phyloP scores from a whole-genome alignment of 2,329 filamentous ascomycete species.

The Exophiala alcalophila region DNA sequence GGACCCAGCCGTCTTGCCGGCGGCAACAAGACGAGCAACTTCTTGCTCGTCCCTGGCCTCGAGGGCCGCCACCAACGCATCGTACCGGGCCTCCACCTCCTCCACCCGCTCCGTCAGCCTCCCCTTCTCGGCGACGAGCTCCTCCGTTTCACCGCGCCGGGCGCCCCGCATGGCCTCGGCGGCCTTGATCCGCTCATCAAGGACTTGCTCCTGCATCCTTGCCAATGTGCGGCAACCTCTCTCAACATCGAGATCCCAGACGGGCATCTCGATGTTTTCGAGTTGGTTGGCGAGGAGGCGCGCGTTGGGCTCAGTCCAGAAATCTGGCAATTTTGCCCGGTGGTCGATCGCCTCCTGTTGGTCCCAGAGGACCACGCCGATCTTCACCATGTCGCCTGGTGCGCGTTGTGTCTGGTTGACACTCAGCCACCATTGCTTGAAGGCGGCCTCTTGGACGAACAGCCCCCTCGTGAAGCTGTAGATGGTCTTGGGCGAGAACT shows the following conservation, averaged over 20 bases:
- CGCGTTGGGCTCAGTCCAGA: slow-evolving; percentile 13
- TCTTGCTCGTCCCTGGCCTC: slow-evolving; percentile 7
- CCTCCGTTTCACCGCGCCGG: neutral
- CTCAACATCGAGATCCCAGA: slow-evolving; percentile 10
- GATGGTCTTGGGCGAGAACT: slow-evolving; percentile 8
- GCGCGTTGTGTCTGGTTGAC: slow-evolving; percentile 3
- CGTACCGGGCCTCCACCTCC: neutral
- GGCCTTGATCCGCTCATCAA: slow-evolving; percentile 1
- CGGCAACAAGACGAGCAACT: neutral
- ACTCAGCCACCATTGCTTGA: slow-evolving; percentile 18
- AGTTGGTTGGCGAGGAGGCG: slow-evolving; percentile 8
- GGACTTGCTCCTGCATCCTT: slow-evolving; percentile 8
- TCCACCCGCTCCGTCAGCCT: neutral
- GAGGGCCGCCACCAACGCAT: slow-evolving; percentile 4
- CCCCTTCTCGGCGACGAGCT: neutral
- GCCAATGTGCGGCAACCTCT: neutral
- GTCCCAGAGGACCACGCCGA: slow-evolving; percentile 15
- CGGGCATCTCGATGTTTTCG: slow-evolving; percentile 7
- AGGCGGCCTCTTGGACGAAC: slow-evolving; percentile 14
- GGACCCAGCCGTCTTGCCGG: slow-evolving; percentile 2
- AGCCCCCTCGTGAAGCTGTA: slow-evolving; percentile 12
- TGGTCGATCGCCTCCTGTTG: slow-evolving; percentile 8
- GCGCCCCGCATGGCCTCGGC: too few species aligned
- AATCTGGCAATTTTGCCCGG: slow-evolving; percentile 8
- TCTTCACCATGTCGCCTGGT: slow-evolving; percentile 17